Evolutionary conservation across 2,329 filamentous ascomycete species (phyloP).

Genomic region (Magnaporthales sp.): DNA sequence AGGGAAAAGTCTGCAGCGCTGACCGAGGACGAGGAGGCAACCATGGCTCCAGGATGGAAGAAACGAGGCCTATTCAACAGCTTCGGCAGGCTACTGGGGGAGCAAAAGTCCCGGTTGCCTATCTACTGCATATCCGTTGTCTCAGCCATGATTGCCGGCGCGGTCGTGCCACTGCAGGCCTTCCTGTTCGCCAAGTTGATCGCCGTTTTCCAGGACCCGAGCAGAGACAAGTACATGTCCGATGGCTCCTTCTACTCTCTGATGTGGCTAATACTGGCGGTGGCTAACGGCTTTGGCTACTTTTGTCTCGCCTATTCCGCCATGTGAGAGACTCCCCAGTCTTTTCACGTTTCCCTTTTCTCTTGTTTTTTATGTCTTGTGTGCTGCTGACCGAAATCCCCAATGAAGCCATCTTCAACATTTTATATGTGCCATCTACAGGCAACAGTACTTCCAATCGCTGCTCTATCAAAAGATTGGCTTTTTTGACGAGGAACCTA

Average conservation of each 20-base stretch:
- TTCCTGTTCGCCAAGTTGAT: slow-evolving; percentile 47
- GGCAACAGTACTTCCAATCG: slow-evolving; percentile 51
- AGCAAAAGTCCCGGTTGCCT: slow-evolving; percentile 43
- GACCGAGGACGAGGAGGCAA: slow-evolving; percentile 19
- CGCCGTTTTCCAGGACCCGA: slow-evolving; percentile 33
- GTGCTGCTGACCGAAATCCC: not conserved
- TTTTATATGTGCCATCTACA: slow-evolving; percentile 42
- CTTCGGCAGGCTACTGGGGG: slow-evolving; percentile 47
- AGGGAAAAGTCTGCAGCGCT: slow-evolving; percentile 36
- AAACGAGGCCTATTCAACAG: slow-evolving; percentile 36
- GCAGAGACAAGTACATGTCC: slow-evolving; percentile 10
- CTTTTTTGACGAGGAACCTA: slow-evolving; percentile 52
- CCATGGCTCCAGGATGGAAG: slow-evolving; percentile 20
- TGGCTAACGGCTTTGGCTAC: slow-evolving; percentile 43
- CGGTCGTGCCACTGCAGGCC: slow-evolving; percentile 41
- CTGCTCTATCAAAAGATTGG: slow-evolving; percentile 50
- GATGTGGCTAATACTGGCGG: slow-evolving; percentile 55
- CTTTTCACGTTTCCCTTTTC: not conserved
- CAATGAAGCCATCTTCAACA: slow-evolving; percentile 27
- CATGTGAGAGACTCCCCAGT: slow-evolving; percentile 17
- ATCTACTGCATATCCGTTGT: slow-evolving; percentile 41
- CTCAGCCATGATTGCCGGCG: slow-evolving; percentile 32
- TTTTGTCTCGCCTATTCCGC: slow-evolving; percentile 36
- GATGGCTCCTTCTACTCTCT: slow-evolving; percentile 49
- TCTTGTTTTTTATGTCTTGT: not conserved